phyloP scores from a whole-genome alignment of 208 protist species.

The Crithidia thermophila region DNA sequence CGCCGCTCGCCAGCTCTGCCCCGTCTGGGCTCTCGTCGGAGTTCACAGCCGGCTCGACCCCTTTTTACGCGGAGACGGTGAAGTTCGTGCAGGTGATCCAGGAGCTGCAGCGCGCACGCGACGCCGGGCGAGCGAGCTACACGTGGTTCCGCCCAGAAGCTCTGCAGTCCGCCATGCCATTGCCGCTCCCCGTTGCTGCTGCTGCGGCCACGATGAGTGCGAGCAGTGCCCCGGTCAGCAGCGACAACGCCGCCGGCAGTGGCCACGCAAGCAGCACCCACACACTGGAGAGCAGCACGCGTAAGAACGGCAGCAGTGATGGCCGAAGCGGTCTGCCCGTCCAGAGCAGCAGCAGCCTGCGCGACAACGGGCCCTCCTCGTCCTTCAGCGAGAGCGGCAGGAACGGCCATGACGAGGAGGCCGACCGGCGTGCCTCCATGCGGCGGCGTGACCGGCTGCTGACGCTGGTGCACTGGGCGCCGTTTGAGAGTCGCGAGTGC shows the following conservation, averaged over 20 bases:
- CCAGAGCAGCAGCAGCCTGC: neutral
- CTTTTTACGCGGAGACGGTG: slow-evolving; percentile 14
- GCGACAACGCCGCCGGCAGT: neutral
- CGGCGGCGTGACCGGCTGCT: slow-evolving; percentile 4
- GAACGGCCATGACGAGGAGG: neutral
- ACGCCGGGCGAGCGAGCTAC: slow-evolving; percentile 11
- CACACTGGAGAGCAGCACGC: neutral
- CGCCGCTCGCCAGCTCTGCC: too few relatives aligned
- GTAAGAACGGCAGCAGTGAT: too few relatives aligned
- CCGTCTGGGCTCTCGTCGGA: neutral
- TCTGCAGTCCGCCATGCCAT: neutral
- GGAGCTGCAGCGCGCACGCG: slow-evolving; percentile 12
- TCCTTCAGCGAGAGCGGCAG: neutral
- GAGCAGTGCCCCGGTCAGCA: neutral
- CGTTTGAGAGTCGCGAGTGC: slow-evolving; percentile 23
- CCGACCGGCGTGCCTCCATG: slow-evolving; percentile 2
- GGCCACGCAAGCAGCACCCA: too few relatives aligned
- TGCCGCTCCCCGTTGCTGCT: too few relatives aligned
- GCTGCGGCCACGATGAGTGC: neutral
- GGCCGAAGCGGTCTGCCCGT: too few relatives aligned
- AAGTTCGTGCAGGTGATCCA: slow-evolving; percentile 28
- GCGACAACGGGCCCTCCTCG: slow-evolving; percentile 5
- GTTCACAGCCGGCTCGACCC: neutral
- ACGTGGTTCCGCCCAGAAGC: slow-evolving; percentile 25
- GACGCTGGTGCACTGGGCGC: slow-evolving; percentile 16